Conservation (phyloP, 805 yeast genomes). For the Sporopachydermia lactativora region DNA sequence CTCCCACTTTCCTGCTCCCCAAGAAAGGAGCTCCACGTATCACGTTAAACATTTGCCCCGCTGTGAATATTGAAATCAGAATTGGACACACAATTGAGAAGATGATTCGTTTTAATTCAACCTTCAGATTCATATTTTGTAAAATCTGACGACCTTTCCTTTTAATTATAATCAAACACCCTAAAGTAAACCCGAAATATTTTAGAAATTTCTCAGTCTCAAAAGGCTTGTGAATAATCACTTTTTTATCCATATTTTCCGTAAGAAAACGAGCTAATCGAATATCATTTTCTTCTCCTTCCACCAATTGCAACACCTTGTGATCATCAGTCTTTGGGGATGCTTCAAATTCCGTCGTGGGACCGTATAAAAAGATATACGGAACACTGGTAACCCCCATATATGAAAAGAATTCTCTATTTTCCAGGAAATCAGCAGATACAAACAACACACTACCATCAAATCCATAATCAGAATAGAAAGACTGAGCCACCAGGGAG, state of each 20-base stretch:
- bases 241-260: neutral
- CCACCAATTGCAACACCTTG: neutral
- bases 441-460: neutral
- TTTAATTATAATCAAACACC: neutral
- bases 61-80: neutral
- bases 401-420: neutral
- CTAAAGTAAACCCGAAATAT: neutral
- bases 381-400: neutral
- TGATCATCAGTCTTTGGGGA: neutral
- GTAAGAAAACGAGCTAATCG: neutral
- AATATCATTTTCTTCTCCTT: neutral
- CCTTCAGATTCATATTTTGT: neutral
- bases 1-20: neutral
- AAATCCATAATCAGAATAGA: neutral
- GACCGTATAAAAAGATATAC: neutral
- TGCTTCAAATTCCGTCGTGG: neutral
- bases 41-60: neutral
- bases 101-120: neutral
- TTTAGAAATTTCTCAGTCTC: neutral
- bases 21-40: neutral
- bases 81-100: neutral
- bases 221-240: neutral
- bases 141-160: neutral
- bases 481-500: neutral
- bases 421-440: neutral